Evolutionary conservation across 108 stramenopile genomes (phyloP).

Genomic region (Cyclotella baltica): DNA sequence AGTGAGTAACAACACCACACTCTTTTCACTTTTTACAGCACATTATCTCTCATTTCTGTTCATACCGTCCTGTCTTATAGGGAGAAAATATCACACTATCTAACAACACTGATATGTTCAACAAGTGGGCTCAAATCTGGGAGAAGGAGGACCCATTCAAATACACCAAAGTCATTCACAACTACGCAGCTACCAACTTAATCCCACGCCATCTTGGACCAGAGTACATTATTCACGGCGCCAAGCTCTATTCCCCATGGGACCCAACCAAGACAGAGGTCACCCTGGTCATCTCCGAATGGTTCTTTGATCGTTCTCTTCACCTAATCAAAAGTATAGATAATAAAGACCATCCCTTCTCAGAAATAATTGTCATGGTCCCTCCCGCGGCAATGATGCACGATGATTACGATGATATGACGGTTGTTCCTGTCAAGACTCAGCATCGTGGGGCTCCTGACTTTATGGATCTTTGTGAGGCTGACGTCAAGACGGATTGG

Average conservation of each 20-base stretch:
- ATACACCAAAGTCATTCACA: conserved; percentile 69
- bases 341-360: conserved; percentile 71
- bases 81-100: conserved; percentile 70
- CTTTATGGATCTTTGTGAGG: conserved; percentile 74
- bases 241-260: conserved; percentile 71
- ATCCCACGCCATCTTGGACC: conserved; percentile 67
- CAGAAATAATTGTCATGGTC: conserved; percentile 65
- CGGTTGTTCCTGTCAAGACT: conserved; percentile 53
- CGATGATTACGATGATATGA: conserved; percentile 60
- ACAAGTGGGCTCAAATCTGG: conserved; percentile 65
- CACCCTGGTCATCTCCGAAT: conserved; percentile 72
- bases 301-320: conserved; percentile 57
- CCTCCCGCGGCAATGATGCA: conserved; percentile 50
- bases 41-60: not conserved
- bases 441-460: conserved; percentile 61
- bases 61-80: not conserved
- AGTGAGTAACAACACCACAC: conserved; percentile 1
- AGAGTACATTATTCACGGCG: conserved; percentile 77
- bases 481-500: conserved; percentile 67
- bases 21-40: not conserved
- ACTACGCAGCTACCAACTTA: conserved; percentile 78
- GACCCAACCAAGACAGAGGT: conserved; percentile 60
- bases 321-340: conserved; percentile 61
- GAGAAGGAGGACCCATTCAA: conserved; percentile 56
- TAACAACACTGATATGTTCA: conserved; percentile 61